Evolutionary conservation across 768 basidiomycete species (phyloP).

Genomic region (Lactifluus piperatus): DNA sequence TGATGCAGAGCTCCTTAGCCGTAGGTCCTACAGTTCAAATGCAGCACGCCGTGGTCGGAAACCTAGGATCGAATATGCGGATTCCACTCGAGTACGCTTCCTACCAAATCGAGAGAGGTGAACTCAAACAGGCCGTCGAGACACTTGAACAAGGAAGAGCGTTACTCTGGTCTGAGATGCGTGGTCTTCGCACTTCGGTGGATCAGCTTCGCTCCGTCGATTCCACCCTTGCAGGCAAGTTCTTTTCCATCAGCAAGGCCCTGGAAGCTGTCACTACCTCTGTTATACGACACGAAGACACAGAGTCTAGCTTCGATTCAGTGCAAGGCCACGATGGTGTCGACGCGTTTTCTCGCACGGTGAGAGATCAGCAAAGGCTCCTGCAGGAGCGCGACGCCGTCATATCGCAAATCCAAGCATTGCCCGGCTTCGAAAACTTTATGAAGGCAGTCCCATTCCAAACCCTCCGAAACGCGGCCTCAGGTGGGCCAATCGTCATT

Average conservation of each 20-base stretch:
- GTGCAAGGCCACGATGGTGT: not conserved
- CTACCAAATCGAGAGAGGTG: not conserved
- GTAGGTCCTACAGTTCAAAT: not conserved
- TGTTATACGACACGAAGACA: not conserved
- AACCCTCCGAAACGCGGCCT: not conserved
- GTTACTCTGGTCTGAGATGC: too few species aligned
- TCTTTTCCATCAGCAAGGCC: not conserved
- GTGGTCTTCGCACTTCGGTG: constrained; percentile 9
- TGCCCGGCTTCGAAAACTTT: not conserved
- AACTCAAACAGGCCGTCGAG: constrained; percentile 5
- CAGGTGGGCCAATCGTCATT: constrained; percentile 1
- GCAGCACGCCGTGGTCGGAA: not conserved
- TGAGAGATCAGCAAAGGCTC: not conserved
- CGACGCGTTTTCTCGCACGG: not conserved
- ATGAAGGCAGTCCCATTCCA: not conserved
- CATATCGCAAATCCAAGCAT: not conserved
- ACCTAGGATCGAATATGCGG: not conserved
- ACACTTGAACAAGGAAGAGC: constrained; percentile 17
- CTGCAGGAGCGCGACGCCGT: not conserved
- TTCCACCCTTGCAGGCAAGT: constrained; percentile 7
- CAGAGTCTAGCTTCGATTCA: not conserved
- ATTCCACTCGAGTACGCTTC: not conserved
- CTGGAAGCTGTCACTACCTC: not conserved
- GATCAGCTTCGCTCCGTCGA: constrained; percentile 2
- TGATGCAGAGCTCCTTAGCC: not conserved